Evolutionary conservation across 1,284 basidiomycete species (phyloP).

Genomic region (Coniferiporia weirii): DNA sequence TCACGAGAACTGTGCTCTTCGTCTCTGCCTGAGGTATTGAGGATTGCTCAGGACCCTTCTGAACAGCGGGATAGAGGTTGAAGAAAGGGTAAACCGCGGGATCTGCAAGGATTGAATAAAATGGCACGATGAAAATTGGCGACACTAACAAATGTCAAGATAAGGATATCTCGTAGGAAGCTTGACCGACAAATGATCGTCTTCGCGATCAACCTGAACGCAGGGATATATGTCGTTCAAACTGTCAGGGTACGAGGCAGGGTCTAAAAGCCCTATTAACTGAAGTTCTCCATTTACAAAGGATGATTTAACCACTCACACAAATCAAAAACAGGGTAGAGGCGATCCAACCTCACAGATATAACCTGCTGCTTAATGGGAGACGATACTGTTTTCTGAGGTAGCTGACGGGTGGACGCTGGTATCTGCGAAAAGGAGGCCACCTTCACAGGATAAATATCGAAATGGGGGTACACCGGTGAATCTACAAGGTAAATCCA

Average conservation of each 20-base stretch:
- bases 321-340: constrained; percentile 11
- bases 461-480: constrained; percentile 20
- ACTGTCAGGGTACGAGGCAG: constrained; percentile 20
- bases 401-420: background rate
- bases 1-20: background rate
- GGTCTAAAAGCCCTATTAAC: constrained; percentile 13
- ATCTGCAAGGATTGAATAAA: background rate
- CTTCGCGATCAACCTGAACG: background rate
- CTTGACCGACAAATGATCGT: background rate
- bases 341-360: background rate
- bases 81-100: constrained; percentile 9
- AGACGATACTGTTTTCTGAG: background rate
- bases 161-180: constrained; percentile 20
- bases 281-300: background rate
- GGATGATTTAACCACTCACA: constrained; percentile 3
- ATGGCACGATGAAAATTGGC: background rate
- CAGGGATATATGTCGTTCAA: constrained; percentile 20
- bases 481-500: background rate
- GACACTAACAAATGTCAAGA: constrained; percentile 24
- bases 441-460: constrained; percentile 20
- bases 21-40: background rate
- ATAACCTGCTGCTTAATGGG: background rate
- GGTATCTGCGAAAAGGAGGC: constrained; percentile 16
- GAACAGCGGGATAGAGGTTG: background rate
- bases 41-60: background rate